Percentiles rank a stretch among this genome's conserved stretches.
These are phyloP conservation scores for Kuraishia floccosa DNA, from an alignment of 805 yeast genomes.

Conservation along the genomic window DNA sequence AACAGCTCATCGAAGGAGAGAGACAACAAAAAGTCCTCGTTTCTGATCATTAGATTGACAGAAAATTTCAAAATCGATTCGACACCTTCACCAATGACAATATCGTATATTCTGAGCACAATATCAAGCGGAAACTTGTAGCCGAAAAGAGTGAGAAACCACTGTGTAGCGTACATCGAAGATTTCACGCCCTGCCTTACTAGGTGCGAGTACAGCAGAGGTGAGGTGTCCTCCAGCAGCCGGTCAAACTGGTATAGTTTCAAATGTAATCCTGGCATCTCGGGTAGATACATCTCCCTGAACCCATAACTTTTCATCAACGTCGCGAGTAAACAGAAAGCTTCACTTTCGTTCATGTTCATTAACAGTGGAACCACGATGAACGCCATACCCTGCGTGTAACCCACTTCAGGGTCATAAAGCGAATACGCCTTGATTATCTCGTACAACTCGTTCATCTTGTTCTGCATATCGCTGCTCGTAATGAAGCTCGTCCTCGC, in stretches of 20 bases:
- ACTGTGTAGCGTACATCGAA: constrained; percentile 95
- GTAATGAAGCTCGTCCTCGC: constrained; percentile 78
- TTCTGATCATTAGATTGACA: constrained; percentile 64
- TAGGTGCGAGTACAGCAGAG: constrained; percentile 64
- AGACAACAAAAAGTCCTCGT: constrained; percentile 43
- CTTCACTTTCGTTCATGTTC: constrained; percentile 74
- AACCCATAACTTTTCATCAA: constrained; percentile 82
- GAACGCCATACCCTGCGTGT: constrained; percentile 97
- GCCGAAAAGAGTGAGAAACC: constrained; percentile 93
- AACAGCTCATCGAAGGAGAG: constrained; percentile 70
- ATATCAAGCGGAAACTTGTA: constrained; percentile 88
- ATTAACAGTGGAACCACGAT: constrained; percentile 75
- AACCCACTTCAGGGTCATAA: constrained; percentile 89
- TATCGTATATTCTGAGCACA: constrained; percentile 80
- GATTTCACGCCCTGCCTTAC: constrained; percentile 80
- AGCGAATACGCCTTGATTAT: constrained; percentile 78
- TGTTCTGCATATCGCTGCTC: constrained; percentile 37
- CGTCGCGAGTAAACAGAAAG: constrained; percentile 70
- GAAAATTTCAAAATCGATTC: constrained; percentile 83
- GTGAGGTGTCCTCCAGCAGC: constrained; percentile 64
- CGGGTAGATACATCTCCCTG: constrained; percentile 69
- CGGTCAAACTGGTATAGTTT: constrained; percentile 86
- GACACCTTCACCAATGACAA: constrained; percentile 82
- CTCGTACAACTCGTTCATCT: constrained; percentile 53
- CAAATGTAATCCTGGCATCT: constrained; percentile 88